Base-by-base conservation (phyloP, 2,329 filamentous ascomycete species). In the Fusarium compactum region DNA sequence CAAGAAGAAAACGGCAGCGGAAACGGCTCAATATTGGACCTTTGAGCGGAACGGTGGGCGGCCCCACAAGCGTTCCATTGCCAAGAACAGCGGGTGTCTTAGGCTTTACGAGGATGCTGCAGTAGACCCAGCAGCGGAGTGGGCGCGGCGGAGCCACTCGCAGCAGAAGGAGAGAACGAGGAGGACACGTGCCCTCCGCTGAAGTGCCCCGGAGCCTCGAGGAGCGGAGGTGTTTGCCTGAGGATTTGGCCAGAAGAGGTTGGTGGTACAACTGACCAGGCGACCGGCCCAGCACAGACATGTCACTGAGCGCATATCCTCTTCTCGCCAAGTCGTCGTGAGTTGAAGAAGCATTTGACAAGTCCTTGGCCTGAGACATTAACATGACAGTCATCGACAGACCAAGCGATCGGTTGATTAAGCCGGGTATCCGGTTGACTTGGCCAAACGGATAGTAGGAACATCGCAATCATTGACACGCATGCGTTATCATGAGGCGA, bases 281-380 rank as follows among this genome's bases (percentile, higher is more conserved):
- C 32, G 45, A 24, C 32, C 48, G 22, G 5, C 41, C 25, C 20
- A 27, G 38, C 38, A 47, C 29, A 38, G 41, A 55, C 60, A 63
- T 63, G 58, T 63, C 61, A 63, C 61, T 64, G 38, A 6, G 50
- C 32, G 5, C 50, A 41, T 52, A 52, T 52, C 7, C 50, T 53
- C 50, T 50, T 34, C 29, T 66, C 55, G 63, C 62, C 63, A 66
- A 66, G 62, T 51, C 3, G 15, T 46, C 45, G 20, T 41, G 41
- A 48, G 46, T 55, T 6, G 65, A 71, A 69, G 69, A 71, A 71
- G 69, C 69, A 69, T 71, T 71, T 66, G 56, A 69, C 69, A 71
- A 71, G 69, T 38, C 56, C 60, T 71, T 69, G 69, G 68, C 68
- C 32, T 62, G 52, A 61, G 45, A 55, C 52, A 52, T 47, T 25